Evolutionary conservation across 1,284 basidiomycete species (phyloP), one percentile per base, ranked within the genome.

Genomic region (Cerioporus squamosus): DNA sequence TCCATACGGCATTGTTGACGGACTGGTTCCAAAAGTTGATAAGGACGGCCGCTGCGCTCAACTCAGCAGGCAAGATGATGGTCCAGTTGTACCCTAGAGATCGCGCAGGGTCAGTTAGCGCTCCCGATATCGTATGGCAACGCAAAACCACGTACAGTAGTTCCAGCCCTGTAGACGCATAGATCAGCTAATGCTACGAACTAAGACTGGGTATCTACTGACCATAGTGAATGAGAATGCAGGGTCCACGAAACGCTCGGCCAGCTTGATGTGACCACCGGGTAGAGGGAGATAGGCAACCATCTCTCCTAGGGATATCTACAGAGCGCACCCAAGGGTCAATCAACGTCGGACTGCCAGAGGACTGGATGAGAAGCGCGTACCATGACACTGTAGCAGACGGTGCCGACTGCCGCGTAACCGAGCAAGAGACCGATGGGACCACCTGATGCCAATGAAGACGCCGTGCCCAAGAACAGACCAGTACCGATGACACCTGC

Each of bases 401-500:
- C 81, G 3, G 81, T 75, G 15, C 90, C 89, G 71, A 91, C 81
- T 8, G 72, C 59, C 0, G 76, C 61, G 62, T 87, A 90, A 38
- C 90, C 89, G 2, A 92, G 79, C 7, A 88, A 67, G 24, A 91
- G 79, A 72, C 88, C 87, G 72, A 76, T 63, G 15, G 72, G 88
- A 26, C 87, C 89, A 54, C 86, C 87, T 58, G 80, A 70, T 24
- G 61, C 66, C 18, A 90, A 73, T 24, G 85, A 74, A 47, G 59
- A 79, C 3, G 83, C 87, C 10, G 87, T 90, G 51, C 89, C 88
- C 61, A 90, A 72, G 72, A 87, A 87, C 24, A 88, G 76, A 63
- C 85, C 84, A 54, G 89, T 91, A 55, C 90, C 90, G 63, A 92
- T 91, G 59, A 92, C 90, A 75, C 89, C 87, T 86, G 79, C 80